phyloP scores from a whole-genome alignment of 106 monocot species.

The Iris macrosiphon region DNA sequence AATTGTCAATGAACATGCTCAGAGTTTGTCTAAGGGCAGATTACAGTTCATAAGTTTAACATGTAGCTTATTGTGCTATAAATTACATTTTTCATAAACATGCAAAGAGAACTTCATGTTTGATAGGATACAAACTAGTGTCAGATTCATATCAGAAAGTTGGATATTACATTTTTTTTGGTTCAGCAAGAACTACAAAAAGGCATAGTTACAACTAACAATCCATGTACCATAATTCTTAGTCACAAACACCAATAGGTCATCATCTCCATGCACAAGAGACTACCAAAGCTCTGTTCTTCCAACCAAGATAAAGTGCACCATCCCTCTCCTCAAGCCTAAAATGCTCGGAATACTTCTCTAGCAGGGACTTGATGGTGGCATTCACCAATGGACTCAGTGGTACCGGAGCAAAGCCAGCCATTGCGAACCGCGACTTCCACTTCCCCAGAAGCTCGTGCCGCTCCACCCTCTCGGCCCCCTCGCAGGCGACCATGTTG shows the following conservation, averaged over 20 bases:
- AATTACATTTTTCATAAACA: no score
- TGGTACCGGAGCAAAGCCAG: conserved; percentile 64
- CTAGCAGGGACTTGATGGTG: conserved; percentile 60
- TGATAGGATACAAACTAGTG: conserved; percentile 4
- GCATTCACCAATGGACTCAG: conserved; percentile 72
- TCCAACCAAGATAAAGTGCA: conserved; percentile 89
- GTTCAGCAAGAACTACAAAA: conserved; percentile 1
- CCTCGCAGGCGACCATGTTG: conserved; percentile 90
- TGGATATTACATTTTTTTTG: neutral
- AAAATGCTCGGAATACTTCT: conserved; percentile 56
- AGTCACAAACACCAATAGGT: no score
- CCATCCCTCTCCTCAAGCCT: conserved; percentile 77
- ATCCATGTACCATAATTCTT: no score
- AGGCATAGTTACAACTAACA: neutral
- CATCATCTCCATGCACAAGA: conserved; percentile 86
- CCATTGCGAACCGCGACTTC: conserved; percentile 80
- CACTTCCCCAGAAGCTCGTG: conserved; percentile 87
- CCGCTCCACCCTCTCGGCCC: conserved; percentile 72
- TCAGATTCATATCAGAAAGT: conserved; percentile 1
- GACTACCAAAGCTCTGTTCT: conserved; percentile 61
- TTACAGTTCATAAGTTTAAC: no score
- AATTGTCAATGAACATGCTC: no score
- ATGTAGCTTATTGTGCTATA: no score
- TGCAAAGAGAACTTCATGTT: no score
- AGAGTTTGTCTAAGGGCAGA: no score